Evolutionary conservation across 1,284 basidiomycete genomes (phyloP).

Genomic region (Tylopilus sp.): DNA sequence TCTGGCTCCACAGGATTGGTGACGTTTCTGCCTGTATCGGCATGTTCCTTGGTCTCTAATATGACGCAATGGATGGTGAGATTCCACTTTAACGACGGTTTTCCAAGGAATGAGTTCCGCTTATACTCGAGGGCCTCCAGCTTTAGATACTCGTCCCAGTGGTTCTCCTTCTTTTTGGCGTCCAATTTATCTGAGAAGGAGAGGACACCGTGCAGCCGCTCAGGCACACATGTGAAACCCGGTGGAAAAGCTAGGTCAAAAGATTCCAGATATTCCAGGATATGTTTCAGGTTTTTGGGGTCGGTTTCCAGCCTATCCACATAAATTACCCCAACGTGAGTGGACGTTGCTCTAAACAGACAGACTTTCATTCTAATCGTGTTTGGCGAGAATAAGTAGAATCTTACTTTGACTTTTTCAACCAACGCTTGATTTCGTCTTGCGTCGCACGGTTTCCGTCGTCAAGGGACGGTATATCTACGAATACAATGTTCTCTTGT

Average conservation of each 20-base stretch:
- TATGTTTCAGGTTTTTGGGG: background rate
- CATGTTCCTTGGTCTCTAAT: too few relatives aligned
- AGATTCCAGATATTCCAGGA: slow-evolving; percentile 21
- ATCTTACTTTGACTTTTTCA: slow-evolving; percentile 20
- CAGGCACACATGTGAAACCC: background rate
- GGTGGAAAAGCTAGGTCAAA: slow-evolving; percentile 18
- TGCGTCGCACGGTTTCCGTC: background rate
- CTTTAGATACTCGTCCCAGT: too few relatives aligned
- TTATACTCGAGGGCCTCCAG: too few relatives aligned
- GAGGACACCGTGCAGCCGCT: slow-evolving; percentile 22
- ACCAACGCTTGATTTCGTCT: slow-evolving; percentile 13
- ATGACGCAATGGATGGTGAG: too few relatives aligned
- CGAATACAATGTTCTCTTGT: slow-evolving; percentile 28
- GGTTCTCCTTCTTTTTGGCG: too few relatives aligned
- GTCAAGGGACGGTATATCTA: slow-evolving; percentile 34
- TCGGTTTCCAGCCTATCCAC: slow-evolving; percentile 25
- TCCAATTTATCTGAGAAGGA: slow-evolving; percentile 2
- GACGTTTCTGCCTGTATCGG: too few relatives aligned
- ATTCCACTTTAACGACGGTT: too few relatives aligned
- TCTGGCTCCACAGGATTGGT: too few relatives aligned
- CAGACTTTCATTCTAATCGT: background rate
- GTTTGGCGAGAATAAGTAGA: background rate
- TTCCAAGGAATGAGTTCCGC: too few relatives aligned
- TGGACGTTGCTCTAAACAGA: slow-evolving; percentile 22
- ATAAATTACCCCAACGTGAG: slow-evolving; percentile 26